Base-by-base conservation (phyloP, 2,329 filamentous ascomycete species). In the Emmonsia crescens region DNA sequence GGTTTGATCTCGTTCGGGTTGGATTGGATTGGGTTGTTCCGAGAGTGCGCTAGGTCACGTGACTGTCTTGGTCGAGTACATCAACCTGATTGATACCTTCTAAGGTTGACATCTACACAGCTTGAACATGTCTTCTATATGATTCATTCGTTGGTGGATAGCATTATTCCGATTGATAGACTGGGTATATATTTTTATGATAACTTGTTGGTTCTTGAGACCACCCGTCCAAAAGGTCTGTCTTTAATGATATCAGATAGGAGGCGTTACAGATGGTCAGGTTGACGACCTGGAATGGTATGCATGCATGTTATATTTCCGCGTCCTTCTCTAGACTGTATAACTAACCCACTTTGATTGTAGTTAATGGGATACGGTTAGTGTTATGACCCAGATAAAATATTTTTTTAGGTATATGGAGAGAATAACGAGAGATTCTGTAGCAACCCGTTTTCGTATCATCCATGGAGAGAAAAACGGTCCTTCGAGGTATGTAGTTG, bases 281-380 rank as follows among this genome's bases (percentile, higher is more conserved):
- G 64, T 90, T 96, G 68, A 94, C 89, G 2, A 89, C 88, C 16
- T 93, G 89, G 89, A 93, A 93, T 76, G 89, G 89, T 89, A 74
- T 71, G 82, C 67, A 44, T 9, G 6, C 44, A 3, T 33, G 24
- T 36, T 40, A 14, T 21, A 6, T 16, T 16, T n/a, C 24, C 38
- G 16, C 38, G 16, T 49, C 29, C 10, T n/a, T 12, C 42, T 16
- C 24, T 19, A 54, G 38, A 21, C 29, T 10, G 42, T 12, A 49
- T 40, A 21, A 61, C 72, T 77, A 70, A 69, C 57, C 54, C 5
- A 63, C 59, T 38, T 66, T 27, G 61, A 27, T 42, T n/a, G 64
- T 40, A 91, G 88, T 91, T 51, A 92, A 92, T 74, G 89, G 89
- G 69, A 92, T 93, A 72, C 83, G 87, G 87, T 88, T 66, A 60